These are phyloP conservation scores for Emydomyces testavorans DNA, from an alignment of 2,329 filamentous ascomycete species.

Conservation along the genomic window DNA sequence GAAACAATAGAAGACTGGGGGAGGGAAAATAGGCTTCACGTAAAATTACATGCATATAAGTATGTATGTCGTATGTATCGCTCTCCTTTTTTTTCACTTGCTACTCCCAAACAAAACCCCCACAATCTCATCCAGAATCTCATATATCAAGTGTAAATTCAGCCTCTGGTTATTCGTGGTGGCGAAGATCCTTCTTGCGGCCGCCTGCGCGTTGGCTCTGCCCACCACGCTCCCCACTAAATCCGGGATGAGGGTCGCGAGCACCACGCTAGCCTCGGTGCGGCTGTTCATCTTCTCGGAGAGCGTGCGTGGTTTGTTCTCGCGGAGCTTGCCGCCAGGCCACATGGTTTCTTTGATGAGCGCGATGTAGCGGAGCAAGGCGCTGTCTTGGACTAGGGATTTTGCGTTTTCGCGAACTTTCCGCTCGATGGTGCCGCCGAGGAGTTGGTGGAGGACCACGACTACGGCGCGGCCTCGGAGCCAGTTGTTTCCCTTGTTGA, in stretches of 20 bases:
- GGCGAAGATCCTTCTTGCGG: constrained; percentile 77
- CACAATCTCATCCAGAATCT: constrained; percentile 59
- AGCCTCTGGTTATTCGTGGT: constrained; percentile 82
- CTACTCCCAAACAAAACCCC: constrained; percentile 49
- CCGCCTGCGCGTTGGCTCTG: constrained; percentile 77
- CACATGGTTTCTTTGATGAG: constrained; percentile 68
- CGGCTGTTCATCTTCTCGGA: constrained; percentile 68
- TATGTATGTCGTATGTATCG: too few species aligned
- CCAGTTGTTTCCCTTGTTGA: constrained; percentile 95
- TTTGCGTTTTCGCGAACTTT: constrained; percentile 81
- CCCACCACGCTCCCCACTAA: constrained; percentile 88
- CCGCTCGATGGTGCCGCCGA: constrained; percentile 90
- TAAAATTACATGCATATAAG: too few species aligned
- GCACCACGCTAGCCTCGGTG: constrained; percentile 76
- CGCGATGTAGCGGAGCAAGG: constrained; percentile 62
- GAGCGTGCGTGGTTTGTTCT: constrained; percentile 47
- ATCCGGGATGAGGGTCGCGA: constrained; percentile 83
- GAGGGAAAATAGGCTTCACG: too few species aligned
- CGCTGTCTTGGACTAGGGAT: constrained; percentile 62
- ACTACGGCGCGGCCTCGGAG: constrained; percentile 89
- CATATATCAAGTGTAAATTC: constrained; percentile 64
- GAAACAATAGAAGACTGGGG: too few species aligned
- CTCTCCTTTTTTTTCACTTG: not conserved
- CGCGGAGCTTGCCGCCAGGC: constrained; percentile 47
- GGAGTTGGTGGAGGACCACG: constrained; percentile 86